A percentile compares a stretch with the other conserved stretches of the same genome.
Evolutionary conservation across 2,329 filamentous ascomycete genomes (phyloP).

Genomic region (Calonectria pseudoturangicola): DNA sequence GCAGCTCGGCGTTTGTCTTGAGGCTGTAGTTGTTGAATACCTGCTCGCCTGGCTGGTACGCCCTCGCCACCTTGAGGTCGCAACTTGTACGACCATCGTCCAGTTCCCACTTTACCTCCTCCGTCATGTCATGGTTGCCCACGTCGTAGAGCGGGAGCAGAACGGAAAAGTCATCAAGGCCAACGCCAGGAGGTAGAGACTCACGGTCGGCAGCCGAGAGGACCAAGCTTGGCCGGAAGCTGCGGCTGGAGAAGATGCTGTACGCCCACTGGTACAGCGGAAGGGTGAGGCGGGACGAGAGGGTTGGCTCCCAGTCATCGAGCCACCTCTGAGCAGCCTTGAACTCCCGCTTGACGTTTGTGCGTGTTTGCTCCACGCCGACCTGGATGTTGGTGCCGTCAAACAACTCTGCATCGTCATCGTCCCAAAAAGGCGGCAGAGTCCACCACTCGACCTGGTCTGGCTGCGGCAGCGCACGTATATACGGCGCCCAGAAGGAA

Average conservation of each 20-base stretch:
- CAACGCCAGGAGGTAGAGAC: conserved; percentile 56
- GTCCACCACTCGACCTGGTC: conserved; percentile 69
- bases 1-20: conserved; percentile 83
- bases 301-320: conserved; percentile 50
- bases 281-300: conserved; percentile 63
- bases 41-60: conserved; percentile 71
- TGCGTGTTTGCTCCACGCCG: conserved; percentile 68
- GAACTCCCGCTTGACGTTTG: conserved; percentile 68
- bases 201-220: conserved; percentile 60
- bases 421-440: conserved; percentile 78
- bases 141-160: conserved; percentile 83
- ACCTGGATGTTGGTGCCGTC: conserved; percentile 72
- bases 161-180: conserved; percentile 77
- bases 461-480: conserved; percentile 78
- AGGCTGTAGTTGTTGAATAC: conserved; percentile 83
- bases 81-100: conserved; percentile 63
- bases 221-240: conserved; percentile 77
- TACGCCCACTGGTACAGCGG: conserved; percentile 79
- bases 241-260: conserved; percentile 78
- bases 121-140: conserved; percentile 80
- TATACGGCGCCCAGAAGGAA: conserved; percentile 82
- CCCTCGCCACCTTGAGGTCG: conserved; percentile 63
- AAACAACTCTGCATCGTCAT: conserved; percentile 75
- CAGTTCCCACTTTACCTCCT: conserved; percentile 76
- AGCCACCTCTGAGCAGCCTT: conserved; percentile 64